Conservation (phyloP, 2,329 filamentous ascomycete species). For the Monilinia laxa region DNA sequence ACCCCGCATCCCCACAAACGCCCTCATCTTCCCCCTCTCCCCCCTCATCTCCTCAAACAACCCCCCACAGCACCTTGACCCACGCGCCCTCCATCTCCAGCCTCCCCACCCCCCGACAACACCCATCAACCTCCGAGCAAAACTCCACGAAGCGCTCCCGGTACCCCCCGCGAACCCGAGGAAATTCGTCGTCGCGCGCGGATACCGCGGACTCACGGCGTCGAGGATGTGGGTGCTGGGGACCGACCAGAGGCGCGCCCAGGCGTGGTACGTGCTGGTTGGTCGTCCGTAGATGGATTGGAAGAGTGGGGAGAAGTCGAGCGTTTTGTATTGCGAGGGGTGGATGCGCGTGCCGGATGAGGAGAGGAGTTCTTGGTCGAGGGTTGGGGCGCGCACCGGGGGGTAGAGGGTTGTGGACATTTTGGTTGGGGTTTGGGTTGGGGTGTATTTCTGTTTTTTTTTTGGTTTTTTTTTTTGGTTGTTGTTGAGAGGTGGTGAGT, state of each 20-base stretch:
- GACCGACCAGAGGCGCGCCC: conserved; percentile 1
- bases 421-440: no score
- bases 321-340: not conserved
- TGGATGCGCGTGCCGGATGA: not conserved
- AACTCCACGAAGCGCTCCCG: not conserved
- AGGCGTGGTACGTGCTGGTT: not conserved
- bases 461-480: not conserved
- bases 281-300: conserved; percentile 1
- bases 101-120: not conserved
- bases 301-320: not conserved
- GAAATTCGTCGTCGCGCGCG: not conserved
- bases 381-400: not conserved
- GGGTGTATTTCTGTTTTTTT: not conserved
- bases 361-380: conserved; percentile 2
- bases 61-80: not conserved
- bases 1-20: not conserved
- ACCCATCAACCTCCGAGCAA: conserved; percentile 1
- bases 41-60: conserved; percentile 9
- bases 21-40: not conserved
- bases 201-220: not conserved
- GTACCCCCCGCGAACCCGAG: not conserved
- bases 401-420: conserved; percentile 4
- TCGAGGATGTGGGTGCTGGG: not conserved
- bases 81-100: not conserved
- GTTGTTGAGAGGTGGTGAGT: not conserved